phyloP scores from a whole-genome alignment of 371 early-diverging fungal species.

The Mucor indicus region DNA sequence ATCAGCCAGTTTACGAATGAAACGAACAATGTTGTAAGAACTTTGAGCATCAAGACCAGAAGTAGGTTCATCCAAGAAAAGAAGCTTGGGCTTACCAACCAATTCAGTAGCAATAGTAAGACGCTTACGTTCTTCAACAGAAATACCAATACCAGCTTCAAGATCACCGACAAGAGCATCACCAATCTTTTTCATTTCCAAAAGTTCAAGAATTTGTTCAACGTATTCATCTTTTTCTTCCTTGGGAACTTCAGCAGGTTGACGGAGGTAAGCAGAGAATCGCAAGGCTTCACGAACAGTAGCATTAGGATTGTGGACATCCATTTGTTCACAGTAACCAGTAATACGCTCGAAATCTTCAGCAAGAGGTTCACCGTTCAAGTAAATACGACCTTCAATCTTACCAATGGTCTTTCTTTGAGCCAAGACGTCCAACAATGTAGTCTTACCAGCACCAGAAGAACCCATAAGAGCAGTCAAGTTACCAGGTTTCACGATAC shows the following conservation, averaged over 20 bases:
- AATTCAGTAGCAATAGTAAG: conserved; percentile 69
- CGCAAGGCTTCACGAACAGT: conserved; percentile 68
- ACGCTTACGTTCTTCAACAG: conserved; percentile 65
- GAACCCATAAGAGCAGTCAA: conserved; percentile 84
- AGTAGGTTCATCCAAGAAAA: conserved; percentile 87
- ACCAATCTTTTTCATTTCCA: conserved; percentile 61
- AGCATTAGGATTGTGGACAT: conserved; percentile 66
- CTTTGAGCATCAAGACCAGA: conserved; percentile 71
- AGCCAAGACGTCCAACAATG: conserved; percentile 81
- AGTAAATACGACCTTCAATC: conserved; percentile 64
- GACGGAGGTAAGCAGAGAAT: conserved; percentile 71
- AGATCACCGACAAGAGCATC: conserved; percentile 59
- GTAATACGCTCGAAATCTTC: conserved; percentile 70
- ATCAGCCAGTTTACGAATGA: conserved; percentile 69
- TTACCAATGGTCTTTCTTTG: conserved; percentile 77
- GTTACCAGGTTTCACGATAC: conserved; percentile 56
- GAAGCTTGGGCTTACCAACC: conserved; percentile 69
- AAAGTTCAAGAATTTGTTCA: conserved; percentile 61
- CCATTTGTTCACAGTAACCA: conserved; percentile 84
- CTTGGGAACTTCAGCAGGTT: conserved; percentile 54
- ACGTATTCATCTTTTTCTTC: conserved; percentile 65
- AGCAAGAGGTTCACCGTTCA: conserved; percentile 52
- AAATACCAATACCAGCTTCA: conserved; percentile 57
- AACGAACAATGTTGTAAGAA: conserved; percentile 70
- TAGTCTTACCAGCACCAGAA: conserved; percentile 88